Percentiles rank a stretch among this genome's conserved stretches.
Conservation (phyloP, 1,284 basidiomycete species). For the Inonotus hispidus region DNA sequence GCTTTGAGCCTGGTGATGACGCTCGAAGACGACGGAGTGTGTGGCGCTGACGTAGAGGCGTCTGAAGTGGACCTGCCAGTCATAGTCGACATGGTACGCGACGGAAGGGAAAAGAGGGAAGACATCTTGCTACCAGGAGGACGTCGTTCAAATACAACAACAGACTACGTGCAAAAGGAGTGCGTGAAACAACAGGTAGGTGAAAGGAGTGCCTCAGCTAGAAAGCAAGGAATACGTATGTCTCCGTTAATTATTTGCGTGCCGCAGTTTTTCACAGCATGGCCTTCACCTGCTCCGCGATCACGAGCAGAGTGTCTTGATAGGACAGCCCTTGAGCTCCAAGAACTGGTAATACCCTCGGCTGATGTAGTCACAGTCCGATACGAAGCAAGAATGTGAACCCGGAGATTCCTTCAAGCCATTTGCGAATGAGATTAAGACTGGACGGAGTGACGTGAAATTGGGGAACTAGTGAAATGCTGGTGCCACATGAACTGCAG, state of each 20-base stretch:
- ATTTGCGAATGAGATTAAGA: background rate
- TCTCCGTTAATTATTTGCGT: conserved; percentile 7
- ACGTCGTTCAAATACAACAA: conserved; percentile 6
- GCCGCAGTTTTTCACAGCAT: conserved; percentile 12
- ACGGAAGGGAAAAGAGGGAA: background rate
- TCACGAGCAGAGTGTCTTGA: background rate
- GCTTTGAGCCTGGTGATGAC: conserved; percentile 16
- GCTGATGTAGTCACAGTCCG: background rate
- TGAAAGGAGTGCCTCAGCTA: background rate
- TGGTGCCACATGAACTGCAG: conserved; percentile 6
- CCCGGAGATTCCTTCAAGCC: background rate
- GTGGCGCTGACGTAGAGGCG: conserved; percentile 8
- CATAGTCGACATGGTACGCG: conserved; percentile 8
- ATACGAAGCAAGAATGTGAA: background rate
- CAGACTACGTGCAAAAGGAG: background rate
- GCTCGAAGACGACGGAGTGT: conserved; percentile 11
- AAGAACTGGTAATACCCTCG: background rate
- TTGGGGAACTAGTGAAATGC: conserved; percentile 1
- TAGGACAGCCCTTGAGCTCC: background rate
- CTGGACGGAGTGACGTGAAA: background rate
- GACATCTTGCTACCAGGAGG: conserved; percentile 4
- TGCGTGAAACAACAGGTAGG: conserved; percentile 8
- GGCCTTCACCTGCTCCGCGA: background rate
- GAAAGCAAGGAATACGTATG: conserved; percentile 5
- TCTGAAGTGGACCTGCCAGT: conserved; percentile 3